Conservation (phyloP, 2,329 filamentous ascomycete species). For the Coniochaeta pulveracea region DNA sequence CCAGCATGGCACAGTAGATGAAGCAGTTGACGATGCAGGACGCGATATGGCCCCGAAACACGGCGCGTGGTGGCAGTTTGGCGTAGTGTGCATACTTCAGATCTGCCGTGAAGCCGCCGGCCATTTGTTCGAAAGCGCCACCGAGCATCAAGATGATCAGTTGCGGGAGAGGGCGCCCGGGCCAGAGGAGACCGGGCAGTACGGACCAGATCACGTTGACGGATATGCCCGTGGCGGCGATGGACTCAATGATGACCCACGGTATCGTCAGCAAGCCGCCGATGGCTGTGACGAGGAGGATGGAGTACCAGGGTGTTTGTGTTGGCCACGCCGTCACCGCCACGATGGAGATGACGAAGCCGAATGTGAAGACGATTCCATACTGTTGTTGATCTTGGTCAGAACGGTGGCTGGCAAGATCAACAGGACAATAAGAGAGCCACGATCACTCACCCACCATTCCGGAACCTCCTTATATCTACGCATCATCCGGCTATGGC, state of each 20-base stretch:
- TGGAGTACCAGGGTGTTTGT: constrained; percentile 26
- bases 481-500: constrained; percentile 29
- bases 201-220: constrained; percentile 40
- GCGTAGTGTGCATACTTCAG: constrained; percentile 29
- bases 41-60: constrained; percentile 29
- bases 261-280: constrained; percentile 32
- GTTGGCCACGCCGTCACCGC: constrained; percentile 33
- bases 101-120: constrained; percentile 20
- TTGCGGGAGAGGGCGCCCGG: constrained; percentile 14
- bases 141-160: constrained; percentile 18
- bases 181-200: constrained; percentile 20
- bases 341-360: constrained; percentile 29
- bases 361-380: constrained; percentile 27
- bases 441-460: constrained; percentile 26
- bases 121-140: constrained; percentile 15
- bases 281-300: constrained; percentile 32
- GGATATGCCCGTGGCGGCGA: constrained; percentile 22
- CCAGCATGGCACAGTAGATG: constrained; percentile 26
- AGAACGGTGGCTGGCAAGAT: constrained; percentile 20
- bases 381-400: constrained; percentile 19
- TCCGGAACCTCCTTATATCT: constrained; percentile 34
- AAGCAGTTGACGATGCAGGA: constrained; percentile 30
- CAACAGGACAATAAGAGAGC: too few relatives aligned
- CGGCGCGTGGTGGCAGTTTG: constrained; percentile 27
- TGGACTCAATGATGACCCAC: constrained; percentile 32